Percentiles rank a stretch among this genome's conserved stretches.
Evolutionary conservation across 768 basidiomycete species (phyloP).

Genomic region (Udeniomyces megalosporus): DNA sequence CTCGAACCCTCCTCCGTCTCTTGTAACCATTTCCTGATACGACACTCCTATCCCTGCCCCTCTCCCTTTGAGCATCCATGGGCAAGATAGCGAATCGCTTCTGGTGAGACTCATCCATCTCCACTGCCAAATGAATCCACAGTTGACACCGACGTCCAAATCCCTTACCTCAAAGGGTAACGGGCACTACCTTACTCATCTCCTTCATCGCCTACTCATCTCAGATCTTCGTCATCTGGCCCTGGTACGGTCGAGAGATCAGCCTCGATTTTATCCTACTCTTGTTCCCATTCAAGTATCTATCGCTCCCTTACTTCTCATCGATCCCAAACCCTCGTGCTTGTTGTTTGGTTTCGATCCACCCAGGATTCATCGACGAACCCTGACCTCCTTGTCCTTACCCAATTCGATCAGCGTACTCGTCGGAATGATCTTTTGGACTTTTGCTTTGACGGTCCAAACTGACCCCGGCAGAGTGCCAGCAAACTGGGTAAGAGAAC

Average conservation of each 20-base stretch:
- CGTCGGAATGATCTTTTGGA: conserved; percentile 65
- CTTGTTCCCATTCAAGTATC: conserved; percentile 79
- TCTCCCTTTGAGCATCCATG: too few species aligned
- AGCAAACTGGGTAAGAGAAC: conserved; percentile 31
- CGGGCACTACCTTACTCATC: conserved; percentile 22
- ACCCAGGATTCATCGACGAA: too few species aligned
- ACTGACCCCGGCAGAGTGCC: conserved; percentile 81
- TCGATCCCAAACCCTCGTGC: neutral
- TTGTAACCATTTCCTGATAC: too few species aligned
- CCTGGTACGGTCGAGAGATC: conserved; percentile 68
- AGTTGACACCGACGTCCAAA: too few species aligned
- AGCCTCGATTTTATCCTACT: conserved; percentile 58
- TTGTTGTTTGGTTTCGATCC: neutral
- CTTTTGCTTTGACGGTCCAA: conserved; percentile 65
- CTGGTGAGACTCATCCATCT: too few species aligned
- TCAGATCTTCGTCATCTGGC: conserved; percentile 80
- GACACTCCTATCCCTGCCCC: too few species aligned
- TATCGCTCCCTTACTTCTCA: neutral
- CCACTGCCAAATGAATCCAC: too few species aligned
- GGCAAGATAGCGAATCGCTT: too few species aligned
- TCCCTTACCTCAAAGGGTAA: neutral
- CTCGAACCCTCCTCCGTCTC: too few species aligned
- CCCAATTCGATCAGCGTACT: conserved; percentile 42
- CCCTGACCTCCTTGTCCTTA: too few species aligned
- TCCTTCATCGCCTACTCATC: conserved; percentile 72